Base-by-base conservation (phyloP, 1,284 basidiomycete species). In the Ceratorhiza oryzae-sativae region DNA sequence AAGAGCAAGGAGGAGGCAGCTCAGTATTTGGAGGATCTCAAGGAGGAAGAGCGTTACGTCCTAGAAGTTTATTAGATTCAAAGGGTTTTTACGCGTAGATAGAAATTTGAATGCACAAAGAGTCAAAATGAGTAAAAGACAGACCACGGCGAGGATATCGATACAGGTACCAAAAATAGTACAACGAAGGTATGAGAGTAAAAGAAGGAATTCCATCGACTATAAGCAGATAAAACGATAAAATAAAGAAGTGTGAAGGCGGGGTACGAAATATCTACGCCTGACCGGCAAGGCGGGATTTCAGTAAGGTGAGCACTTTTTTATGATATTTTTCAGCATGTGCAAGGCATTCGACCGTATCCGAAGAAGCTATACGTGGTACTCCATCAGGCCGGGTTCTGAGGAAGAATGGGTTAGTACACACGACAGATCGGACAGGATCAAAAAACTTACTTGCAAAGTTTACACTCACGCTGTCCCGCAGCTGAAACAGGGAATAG, bases 41-140 rank as follows among this genome's bases (percentile, higher is more conserved):
- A 99, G 84, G 97, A 97, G 82, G 93, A 97, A 77, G 97, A 99
- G 82, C 89, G 96, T 67, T 98, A 98, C 81, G 95, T 99, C 15
- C 87, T 98, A 51, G 97, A 99, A 87, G 96, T 97, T 56, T 70
- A 70, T 71, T 76, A 68, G 70, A 71, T 36, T 23, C 25, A 3
- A 23, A 9, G 45, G 30, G 6, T 58, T 45, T 60, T 23, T 20
- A 48, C 30, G 27, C 23, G 18, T 32, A 51, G n/a, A 65, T 51
- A 13, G 18, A 30, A 30, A 12, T 36, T 46, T 48, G 25, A 60
- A 62, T 46, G 60, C 8, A 48, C 27, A 13, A 39, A 10, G 20
- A 25, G 25, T 48, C 20, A 12, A 45, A 18, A 60, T 18, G 13
- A 12, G 42, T 61, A 45, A 23, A 20, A 32, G 46, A 49, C 12